phyloP scores from a whole-genome alignment of 2,329 filamentous ascomycete species.

The Pseudocercospora ulei region DNA sequence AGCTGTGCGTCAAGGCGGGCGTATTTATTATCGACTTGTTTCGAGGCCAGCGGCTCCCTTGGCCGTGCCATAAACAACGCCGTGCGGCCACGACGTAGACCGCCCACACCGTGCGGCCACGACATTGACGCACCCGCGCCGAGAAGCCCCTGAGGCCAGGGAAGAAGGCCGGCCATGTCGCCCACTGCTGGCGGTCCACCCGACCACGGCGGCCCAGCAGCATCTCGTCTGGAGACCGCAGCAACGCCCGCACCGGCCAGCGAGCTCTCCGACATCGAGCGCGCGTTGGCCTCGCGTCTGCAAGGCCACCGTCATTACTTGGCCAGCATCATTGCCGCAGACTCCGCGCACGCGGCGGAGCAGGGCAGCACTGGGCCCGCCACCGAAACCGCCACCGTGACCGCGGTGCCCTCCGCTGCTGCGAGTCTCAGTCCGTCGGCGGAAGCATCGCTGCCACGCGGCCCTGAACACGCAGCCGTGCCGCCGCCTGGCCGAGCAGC shows the following conservation, averaged over 20 bases:
- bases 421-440: background rate
- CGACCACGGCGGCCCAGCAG: background rate
- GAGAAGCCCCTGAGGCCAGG: too few species aligned
- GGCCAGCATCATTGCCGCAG: constrained; percentile 7
- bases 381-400: constrained; percentile 10
- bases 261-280: constrained; percentile 15
- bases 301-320: constrained; percentile 18
- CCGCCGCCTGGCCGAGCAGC: constrained; percentile 1
- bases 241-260: constrained; percentile 1
- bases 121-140: too few species aligned
- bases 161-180: constrained; percentile 1
- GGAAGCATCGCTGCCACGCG: constrained; percentile 4
- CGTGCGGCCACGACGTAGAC: too few species aligned
- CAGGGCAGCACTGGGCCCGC: constrained; percentile 2
- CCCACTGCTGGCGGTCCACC: background rate
- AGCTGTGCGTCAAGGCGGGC: constrained; percentile 3
- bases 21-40: too few species aligned
- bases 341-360: constrained; percentile 2
- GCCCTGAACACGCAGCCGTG: constrained; percentile 3
- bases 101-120: too few species aligned
- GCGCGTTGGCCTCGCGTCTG: constrained; percentile 18
- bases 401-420: constrained; percentile 2
- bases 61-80: constrained; percentile 1
- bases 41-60: background rate
- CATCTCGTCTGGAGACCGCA: background rate